Percentiles rank a stretch among this genome's conserved stretches.
phyloP scores from a whole-genome alignment of 441 rosid species.

The Eruca vesicaria region DNA sequence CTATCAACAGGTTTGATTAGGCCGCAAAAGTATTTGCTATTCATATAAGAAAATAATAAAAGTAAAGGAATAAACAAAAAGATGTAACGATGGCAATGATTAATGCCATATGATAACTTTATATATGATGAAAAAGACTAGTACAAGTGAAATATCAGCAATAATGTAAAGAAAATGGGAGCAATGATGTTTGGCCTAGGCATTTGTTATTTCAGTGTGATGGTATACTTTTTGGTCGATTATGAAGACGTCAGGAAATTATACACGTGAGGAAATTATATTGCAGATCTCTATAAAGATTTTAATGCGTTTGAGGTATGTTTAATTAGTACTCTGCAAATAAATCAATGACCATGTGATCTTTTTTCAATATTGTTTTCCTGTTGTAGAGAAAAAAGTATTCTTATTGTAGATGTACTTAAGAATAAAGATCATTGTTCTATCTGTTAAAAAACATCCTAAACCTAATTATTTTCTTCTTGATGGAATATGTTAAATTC shows the following conservation, averaged over 20 bases:
- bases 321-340: not conserved
- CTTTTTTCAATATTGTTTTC: not conserved
- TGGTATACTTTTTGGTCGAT: not conserved
- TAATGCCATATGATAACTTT: not conserved
- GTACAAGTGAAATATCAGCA: not conserved
- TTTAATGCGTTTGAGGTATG: not conserved
- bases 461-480: not conserved
- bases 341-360: not conserved
- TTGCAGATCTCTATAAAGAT: not conserved
- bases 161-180: not conserved
- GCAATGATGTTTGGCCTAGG: constrained; percentile 7
- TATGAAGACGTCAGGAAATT: not conserved
- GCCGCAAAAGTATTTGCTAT: not conserved
- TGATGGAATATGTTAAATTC: not conserved
- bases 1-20: not conserved
- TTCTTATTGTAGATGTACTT: not conserved
- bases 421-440: not conserved
- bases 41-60: not conserved
- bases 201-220: not conserved
- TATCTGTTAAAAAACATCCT: not conserved
- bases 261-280: not conserved
- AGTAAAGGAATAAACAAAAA: not conserved
- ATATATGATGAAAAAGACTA: not conserved
- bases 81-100: not conserved
- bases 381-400: not conserved